Percentiles rank a stretch among this genome's conserved stretches.
These are phyloP conservation scores for Penicillium psychrofluorescens DNA, from an alignment of 495 filamentous ascomycete genomes.

Conservation along the genomic window DNA sequence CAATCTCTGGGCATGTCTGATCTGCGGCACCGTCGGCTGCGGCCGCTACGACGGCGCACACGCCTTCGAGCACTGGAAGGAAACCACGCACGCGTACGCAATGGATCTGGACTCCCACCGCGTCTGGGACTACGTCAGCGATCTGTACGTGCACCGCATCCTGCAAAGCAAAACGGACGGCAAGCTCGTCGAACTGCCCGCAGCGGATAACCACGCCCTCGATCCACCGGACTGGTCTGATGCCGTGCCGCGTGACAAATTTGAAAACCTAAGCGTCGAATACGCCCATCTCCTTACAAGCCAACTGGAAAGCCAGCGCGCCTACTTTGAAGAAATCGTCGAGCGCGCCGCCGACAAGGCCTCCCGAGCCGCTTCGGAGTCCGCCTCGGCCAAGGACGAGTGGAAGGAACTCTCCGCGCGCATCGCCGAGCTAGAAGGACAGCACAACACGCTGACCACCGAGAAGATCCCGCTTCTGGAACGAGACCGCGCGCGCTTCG, in stretches of 20 bases:
- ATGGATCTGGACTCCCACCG: conserved; percentile 89
- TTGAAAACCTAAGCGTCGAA: conserved; percentile 86
- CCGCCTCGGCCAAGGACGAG: conserved; percentile 51
- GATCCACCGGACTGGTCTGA: conserved; percentile 49
- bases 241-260: conserved; percentile 78
- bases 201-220: conserved; percentile 35
- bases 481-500: conserved; percentile 59
- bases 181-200: conserved; percentile 75
- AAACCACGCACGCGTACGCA: conserved; percentile 80
- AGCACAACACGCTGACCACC: conserved; percentile 47
- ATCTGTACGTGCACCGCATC: conserved; percentile 91
- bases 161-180: conserved; percentile 88
- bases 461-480: conserved; percentile 62
- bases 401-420: conserved; percentile 44
- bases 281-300: conserved; percentile 88
- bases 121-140: conserved; percentile 95
- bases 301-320: conserved; percentile 84
- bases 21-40: conserved; percentile 90
- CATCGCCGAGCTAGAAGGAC: conserved; percentile 45
- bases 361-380: conserved; percentile 57
- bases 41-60: conserved; percentile 91
- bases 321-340: conserved; percentile 92
- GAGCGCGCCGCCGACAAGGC: conserved; percentile 91
- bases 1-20: conserved; percentile 91
- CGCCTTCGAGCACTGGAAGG: conserved; percentile 89